Conservation (phyloP, 305 asterid species). For the Fraxinus dipetala region DNA sequence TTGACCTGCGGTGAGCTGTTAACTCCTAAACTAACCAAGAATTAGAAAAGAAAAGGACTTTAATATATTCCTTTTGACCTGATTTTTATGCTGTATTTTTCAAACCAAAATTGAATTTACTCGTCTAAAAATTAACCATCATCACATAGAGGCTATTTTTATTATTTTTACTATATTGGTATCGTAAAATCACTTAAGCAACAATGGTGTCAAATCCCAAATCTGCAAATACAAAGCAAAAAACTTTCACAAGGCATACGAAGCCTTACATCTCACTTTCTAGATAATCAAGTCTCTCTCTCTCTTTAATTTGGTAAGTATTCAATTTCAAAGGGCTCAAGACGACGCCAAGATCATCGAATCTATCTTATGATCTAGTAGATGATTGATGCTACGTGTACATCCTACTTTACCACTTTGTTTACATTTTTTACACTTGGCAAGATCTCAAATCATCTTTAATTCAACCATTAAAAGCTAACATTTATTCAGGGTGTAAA, state of each 20-base stretch:
- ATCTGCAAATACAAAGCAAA: background rate
- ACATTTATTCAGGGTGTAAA: too few species aligned
- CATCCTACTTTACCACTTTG: too few species aligned
- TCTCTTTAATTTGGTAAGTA: background rate
- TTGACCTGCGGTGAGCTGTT: constrained; percentile 18
- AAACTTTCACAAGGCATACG: background rate
- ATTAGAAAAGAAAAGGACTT: background rate
- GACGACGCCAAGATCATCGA: background rate
- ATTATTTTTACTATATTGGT: background rate
- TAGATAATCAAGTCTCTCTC: background rate
- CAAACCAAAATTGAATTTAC: background rate
- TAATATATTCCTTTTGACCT: background rate
- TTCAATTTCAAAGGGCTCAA: background rate
- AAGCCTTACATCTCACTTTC: background rate
- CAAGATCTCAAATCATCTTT: too few species aligned
- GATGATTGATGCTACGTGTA: too few species aligned
- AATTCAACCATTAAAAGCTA: too few species aligned
- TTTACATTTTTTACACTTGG: too few species aligned
- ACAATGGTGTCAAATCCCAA: background rate
- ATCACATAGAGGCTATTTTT: background rate
- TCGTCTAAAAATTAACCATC: background rate
- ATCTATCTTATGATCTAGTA: background rate
- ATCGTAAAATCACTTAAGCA: background rate
- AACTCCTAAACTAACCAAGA: constrained; percentile 14
- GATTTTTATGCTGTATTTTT: background rate